phyloP scores from a whole-genome alignment of 345 rosid genomes.

The Pelargonium nanum region DNA sequence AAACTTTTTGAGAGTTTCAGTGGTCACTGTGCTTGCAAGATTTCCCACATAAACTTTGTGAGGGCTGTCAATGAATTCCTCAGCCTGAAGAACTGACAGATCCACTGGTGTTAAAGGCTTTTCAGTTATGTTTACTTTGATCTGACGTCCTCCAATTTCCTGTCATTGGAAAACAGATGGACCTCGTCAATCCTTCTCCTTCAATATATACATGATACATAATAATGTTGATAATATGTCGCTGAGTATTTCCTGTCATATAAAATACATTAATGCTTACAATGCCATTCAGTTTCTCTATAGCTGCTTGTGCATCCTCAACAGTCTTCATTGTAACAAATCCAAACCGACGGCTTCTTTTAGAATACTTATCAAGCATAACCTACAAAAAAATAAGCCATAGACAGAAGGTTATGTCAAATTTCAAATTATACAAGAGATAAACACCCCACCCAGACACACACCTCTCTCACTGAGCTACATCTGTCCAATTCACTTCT shows the following conservation, averaged over 20 bases:
- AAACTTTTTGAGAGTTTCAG: conserved; percentile 39
- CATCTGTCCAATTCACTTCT: background rate
- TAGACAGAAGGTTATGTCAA: background rate
- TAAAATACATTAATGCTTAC: conserved; percentile 25
- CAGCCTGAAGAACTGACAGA: conserved; percentile 40
- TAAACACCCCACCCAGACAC: background rate
- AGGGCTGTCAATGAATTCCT: conserved; percentile 64
- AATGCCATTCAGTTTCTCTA: conserved; percentile 75
- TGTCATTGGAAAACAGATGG: conserved; percentile 13
- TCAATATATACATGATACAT: background rate
- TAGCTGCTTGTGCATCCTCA: conserved; percentile 70
- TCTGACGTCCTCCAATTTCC: conserved; percentile 72
- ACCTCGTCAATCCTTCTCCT: background rate
- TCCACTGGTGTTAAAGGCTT: conserved; percentile 49
- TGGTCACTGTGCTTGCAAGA: conserved; percentile 73
- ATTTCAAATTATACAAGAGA: background rate
- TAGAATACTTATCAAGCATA: conserved; percentile 72
- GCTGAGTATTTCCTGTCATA: background rate
- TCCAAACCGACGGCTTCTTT: conserved; percentile 75
- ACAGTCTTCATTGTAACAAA: conserved; percentile 77
- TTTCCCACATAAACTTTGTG: conserved; percentile 80
- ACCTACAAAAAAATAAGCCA: conserved; percentile 30
- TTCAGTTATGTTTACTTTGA: conserved; percentile 79
- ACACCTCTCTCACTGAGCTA: background rate
- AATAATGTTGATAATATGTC: background rate